Percentiles rank a stretch among this genome's conserved stretches.
Evolutionary conservation across 768 basidiomycete genomes (phyloP).

Genomic region (Tephrocybe sp.): DNA sequence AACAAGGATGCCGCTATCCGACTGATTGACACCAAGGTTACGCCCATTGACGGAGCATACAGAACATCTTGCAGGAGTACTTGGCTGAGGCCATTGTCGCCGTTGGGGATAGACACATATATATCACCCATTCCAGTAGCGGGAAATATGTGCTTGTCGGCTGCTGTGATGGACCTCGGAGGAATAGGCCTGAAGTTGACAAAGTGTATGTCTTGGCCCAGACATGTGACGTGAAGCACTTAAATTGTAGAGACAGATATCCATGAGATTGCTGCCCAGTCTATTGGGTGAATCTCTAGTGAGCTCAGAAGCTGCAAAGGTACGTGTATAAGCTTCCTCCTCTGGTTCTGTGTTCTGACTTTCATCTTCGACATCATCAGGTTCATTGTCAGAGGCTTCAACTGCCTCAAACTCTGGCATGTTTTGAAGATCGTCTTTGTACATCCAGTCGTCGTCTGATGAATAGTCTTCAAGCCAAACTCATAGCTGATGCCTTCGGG

Average conservation of each 20-base stretch:
- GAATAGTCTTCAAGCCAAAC: background rate
- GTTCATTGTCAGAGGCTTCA: background rate
- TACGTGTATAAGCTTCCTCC: background rate
- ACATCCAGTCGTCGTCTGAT: background rate
- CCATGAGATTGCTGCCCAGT: constrained; percentile 1
- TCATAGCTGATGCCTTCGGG: background rate
- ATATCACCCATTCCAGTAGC: constrained; percentile 15
- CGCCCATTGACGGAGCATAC: constrained; percentile 17
- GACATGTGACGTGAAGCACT: constrained; percentile 18
- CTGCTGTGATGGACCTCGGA: constrained; percentile 18
- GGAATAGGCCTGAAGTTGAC: constrained; percentile 18
- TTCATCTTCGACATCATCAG: background rate
- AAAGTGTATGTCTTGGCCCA: constrained; percentile 13
- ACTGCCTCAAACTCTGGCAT: background rate
- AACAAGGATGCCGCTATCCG: background rate
- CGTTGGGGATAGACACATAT: constrained; percentile 12
- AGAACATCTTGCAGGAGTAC: constrained; percentile 19
- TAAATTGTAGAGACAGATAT: constrained; percentile 18
- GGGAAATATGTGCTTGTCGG: constrained; percentile 22
- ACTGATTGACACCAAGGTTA: constrained; percentile 13
- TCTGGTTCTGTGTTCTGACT: background rate
- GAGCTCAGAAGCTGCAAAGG: constrained; percentile 3
- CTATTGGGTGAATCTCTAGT: background rate
- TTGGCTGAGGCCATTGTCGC: constrained; percentile 6
- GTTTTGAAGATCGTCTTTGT: background rate